Evolutionary conservation across 371 early-diverging fungal genomes (phyloP).

Genomic region (Smittium culicis): DNA sequence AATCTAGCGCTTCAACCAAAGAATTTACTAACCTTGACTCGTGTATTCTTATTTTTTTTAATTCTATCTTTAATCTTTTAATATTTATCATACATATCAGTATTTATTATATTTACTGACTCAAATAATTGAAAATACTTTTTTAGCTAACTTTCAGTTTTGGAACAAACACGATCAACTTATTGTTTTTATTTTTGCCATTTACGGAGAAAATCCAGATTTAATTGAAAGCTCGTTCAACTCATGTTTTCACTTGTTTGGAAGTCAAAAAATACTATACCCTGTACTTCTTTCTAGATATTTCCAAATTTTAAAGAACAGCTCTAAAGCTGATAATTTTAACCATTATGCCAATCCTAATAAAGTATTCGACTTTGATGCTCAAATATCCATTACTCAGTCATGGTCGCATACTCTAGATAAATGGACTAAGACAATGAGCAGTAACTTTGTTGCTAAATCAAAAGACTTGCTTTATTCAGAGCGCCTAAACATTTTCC

Average conservation of each 20-base stretch:
- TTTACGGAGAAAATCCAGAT: conserved; percentile 4
- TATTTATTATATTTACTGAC: not conserved
- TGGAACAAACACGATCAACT: conserved; percentile 9
- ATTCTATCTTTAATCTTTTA: no score
- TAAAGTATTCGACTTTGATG: not conserved
- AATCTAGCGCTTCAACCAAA: not conserved
- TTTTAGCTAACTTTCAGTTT: not conserved
- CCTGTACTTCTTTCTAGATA: not conserved
- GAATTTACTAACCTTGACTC: no score
- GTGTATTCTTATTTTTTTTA: no score
- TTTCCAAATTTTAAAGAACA: conserved; percentile 2
- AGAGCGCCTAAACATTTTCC: not conserved
- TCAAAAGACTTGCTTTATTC: conserved; percentile 4
- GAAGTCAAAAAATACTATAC: not conserved
- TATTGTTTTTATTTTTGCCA: not conserved
- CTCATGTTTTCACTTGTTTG: conserved; percentile 2
- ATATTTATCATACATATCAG: no score
- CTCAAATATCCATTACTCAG: not conserved
- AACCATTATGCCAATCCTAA: no score
- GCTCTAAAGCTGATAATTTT: not conserved
- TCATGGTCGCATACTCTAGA: not conserved
- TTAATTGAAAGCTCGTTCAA: conserved; percentile 1
- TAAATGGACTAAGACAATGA: conserved; percentile 5
- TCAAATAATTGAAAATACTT: not conserved
- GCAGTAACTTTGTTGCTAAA: conserved; percentile 1